These are phyloP conservation scores for Pseudogymnoascus sp. DNA, from an alignment of 2,329 filamentous ascomycete species.

Conservation along the genomic window DNA sequence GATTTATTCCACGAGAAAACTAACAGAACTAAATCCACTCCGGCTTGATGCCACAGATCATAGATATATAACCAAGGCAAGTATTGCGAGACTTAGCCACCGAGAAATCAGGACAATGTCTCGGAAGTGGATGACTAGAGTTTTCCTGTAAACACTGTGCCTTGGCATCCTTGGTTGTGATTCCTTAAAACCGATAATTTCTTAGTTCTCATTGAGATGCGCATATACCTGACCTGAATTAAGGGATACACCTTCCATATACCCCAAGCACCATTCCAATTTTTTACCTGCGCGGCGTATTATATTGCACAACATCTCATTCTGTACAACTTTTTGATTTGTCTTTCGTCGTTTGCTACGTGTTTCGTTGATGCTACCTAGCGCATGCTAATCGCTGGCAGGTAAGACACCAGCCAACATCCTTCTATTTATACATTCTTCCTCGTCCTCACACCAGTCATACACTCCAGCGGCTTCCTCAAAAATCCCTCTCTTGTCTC, in stretches of 20 bases:
- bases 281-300: not conserved
- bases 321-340: not conserved
- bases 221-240: not conserved
- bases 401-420: not conserved
- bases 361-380: not conserved
- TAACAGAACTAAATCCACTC: not conserved
- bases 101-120: not conserved
- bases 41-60: not conserved
- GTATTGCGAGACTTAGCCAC: no score
- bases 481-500: slow-evolving; percentile 74
- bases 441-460: slow-evolving; percentile 41
- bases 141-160: not conserved
- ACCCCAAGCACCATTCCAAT: not conserved
- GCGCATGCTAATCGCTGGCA: not conserved
- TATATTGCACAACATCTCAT: not conserved
- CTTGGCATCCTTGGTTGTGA: not conserved
- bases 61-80: not conserved
- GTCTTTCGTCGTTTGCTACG: not conserved
- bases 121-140: not conserved
- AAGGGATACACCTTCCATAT: not conserved
- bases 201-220: not conserved
- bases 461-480: slow-evolving; percentile 64
- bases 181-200: not conserved
- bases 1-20: not conserved
- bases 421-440: slow-evolving; percentile 13